Evolutionary conservation across 2,329 filamentous ascomycete genomes (phyloP).

Genomic region (Clonostachys solani): DNA sequence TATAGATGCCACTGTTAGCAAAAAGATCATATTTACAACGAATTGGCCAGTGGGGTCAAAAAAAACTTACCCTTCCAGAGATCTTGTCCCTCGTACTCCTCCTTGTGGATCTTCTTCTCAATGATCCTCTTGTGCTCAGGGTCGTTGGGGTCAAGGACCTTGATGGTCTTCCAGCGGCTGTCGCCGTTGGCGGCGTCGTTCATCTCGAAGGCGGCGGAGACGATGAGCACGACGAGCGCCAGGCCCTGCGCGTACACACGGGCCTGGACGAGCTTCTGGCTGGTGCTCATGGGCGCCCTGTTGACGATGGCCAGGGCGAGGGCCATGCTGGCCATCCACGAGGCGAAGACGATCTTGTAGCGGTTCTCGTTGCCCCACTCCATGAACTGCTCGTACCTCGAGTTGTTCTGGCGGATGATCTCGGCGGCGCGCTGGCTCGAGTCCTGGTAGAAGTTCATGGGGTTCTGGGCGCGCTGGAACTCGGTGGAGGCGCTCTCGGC

Average conservation of each 20-base stretch:
- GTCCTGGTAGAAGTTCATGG: conserved; percentile 63
- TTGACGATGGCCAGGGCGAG: conserved; percentile 71
- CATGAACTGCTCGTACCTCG: conserved; percentile 54
- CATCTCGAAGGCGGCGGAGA: conserved; percentile 78
- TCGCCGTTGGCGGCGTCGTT: conserved; percentile 71
- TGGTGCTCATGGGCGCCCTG: conserved; percentile 67
- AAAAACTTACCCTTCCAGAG: conserved; percentile 74
- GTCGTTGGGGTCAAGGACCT: conserved; percentile 75
- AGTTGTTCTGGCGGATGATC: conserved; percentile 51
- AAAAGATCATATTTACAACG: background rate
- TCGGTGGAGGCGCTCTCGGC: conserved; percentile 66
- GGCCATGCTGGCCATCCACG: conserved; percentile 79
- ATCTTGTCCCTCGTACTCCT: conserved; percentile 84
- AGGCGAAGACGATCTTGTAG: conserved; percentile 79
- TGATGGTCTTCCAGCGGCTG: conserved; percentile 80
- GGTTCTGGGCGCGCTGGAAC: conserved; percentile 69
- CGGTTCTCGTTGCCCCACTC: conserved; percentile 76
- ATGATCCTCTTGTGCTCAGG: conserved; percentile 78
- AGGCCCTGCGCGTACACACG: conserved; percentile 91
- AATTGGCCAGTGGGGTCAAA: background rate
- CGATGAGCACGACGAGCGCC: conserved; percentile 78
- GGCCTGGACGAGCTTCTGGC: conserved; percentile 90
- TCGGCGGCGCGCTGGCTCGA: conserved; percentile 51
- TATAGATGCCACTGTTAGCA: conserved; percentile 19
- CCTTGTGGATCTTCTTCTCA: conserved; percentile 84